A percentile compares a stretch with the other conserved stretches of the same genome.
phyloP scores from a whole-genome alignment of 116 monocot genomes.

The Dioscorea cayenensis region DNA sequence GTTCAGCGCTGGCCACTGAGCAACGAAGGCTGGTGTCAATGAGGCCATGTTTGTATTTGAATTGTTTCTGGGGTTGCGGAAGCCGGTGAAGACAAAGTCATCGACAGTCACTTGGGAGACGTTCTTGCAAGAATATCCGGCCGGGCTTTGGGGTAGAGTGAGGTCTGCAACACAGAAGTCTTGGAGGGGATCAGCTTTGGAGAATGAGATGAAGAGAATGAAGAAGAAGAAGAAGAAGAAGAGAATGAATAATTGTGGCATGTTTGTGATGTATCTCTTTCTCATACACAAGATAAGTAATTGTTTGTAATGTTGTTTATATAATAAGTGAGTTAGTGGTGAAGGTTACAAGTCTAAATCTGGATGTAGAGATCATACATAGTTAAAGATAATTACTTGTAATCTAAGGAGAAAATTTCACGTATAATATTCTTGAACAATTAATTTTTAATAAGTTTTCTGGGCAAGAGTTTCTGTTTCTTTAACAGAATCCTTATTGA shows the following conservation, averaged over 20 bases:
- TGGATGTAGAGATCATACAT: no score
- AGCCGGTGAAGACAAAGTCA: conserved; percentile 24
- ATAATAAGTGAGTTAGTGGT: no score
- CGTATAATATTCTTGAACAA: no score
- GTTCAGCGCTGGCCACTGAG: conserved; percentile 54
- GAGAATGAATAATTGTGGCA: not conserved
- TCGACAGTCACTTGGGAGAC: conserved; percentile 44
- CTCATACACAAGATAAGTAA: no score
- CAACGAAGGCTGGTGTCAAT: conserved; percentile 45
- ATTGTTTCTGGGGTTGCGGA: conserved; percentile 37
- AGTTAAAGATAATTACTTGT: no score
- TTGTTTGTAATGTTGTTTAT: no score
- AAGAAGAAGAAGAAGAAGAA: conserved; percentile 9
- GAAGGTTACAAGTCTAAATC: no score
- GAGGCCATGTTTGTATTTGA: conserved; percentile 45
- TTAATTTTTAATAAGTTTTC: no score
- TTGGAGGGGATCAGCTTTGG: conserved; percentile 3
- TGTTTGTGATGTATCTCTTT: no score
- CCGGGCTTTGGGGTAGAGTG: conserved; percentile 19
- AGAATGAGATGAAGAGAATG: conserved; percentile 14
- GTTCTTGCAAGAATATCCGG: conserved; percentile 57
- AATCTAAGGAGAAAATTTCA: no score
- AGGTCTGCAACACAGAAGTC: conserved; percentile 58
- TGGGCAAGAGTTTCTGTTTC: no score
- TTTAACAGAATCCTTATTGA: no score